Percentiles rank a stretch among this genome's conserved stretches.
phyloP scores from a whole-genome alignment of 2,329 filamentous ascomycete genomes.

The Alternaria burnsii region DNA sequence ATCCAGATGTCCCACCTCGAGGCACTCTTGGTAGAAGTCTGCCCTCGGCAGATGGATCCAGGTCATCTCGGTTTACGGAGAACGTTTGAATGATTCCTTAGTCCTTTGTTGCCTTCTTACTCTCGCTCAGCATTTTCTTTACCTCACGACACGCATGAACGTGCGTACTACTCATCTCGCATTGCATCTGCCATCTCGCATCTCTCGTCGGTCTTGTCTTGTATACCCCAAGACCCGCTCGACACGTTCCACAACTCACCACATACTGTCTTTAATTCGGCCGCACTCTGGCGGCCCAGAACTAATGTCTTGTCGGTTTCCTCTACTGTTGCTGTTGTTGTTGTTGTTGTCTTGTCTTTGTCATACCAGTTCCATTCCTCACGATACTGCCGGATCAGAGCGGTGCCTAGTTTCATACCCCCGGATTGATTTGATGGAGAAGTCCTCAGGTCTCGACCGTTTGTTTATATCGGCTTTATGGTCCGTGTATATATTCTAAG shows the following conservation, averaged over 20 bases:
- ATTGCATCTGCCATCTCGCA: conserved; percentile 16
- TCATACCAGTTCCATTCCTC: conserved; percentile 12
- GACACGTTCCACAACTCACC: conserved; percentile 18
- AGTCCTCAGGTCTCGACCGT: conserved; percentile 9
- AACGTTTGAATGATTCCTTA: conserved; percentile 49
- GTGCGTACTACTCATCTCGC: conserved; percentile 31
- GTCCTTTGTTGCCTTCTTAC: conserved; percentile 29
- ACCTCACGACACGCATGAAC: conserved; percentile 37
- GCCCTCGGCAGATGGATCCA: conserved; percentile 56
- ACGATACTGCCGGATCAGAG: conserved; percentile 23
- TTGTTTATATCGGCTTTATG: conserved; percentile 17
- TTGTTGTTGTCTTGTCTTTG: conserved; percentile 2
- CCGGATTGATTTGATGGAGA: conserved; percentile 12
- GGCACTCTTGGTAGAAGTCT: conserved; percentile 54
- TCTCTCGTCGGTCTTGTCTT: conserved; percentile 22
- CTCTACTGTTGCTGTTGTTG: conserved; percentile 10
- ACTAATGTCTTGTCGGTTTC: conserved; percentile 33
- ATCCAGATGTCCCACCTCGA: conserved; percentile 35
- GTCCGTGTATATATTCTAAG: conserved; percentile 25
- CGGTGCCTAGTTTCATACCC: conserved; percentile 29
- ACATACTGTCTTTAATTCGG: conserved; percentile 33
- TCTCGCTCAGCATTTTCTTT: conserved; percentile 30
- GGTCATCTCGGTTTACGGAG: conserved; percentile 58
- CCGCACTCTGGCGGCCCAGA: conserved; percentile 19
- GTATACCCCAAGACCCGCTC: conserved; percentile 32